Evolutionary conservation across 495 filamentous ascomycete genomes (phyloP), one percentile per base, ranked within the genome.

Genomic region (Aspergillus taichungensis): DNA sequence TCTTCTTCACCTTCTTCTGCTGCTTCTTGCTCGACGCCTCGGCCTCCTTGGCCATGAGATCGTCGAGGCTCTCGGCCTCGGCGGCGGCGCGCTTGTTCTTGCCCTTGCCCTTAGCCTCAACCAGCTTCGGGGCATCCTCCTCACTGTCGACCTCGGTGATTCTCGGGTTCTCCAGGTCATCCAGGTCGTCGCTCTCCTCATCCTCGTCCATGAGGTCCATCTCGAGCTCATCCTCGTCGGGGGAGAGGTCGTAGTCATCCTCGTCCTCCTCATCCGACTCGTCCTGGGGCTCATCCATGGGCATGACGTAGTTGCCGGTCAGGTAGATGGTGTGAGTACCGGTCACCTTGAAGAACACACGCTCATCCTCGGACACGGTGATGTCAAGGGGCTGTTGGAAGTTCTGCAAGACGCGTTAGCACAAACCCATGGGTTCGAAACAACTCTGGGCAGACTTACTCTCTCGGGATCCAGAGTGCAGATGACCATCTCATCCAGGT

Each of bases 1-100:
- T 96, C 73, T 92, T 94, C 83, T 97, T 97, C 34, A 94, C 75
- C 77, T 96, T 99, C 81, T 99, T 97, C 56, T 83, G 80, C 65
- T 98, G 87, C 74, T 95, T 97, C 79, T 97, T 95, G 76, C 81
- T 91, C 42, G 94, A 75, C 56, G 71, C 74, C 47, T 80, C 69
- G 7, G 72, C 58, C 49, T 70, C 66, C 66, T 94, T 88, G 47
- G 84, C 82, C 70, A 94, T 79, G 46, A 83, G 69, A 40, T 87
- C 84, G 42, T 92, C 85, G 30, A 78, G 83, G 45, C 76, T 72
- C 12, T 73, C 76, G 30, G 61, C 55, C 27, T 88, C 85, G 46
- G 85, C 87, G 30, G 80, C 71, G 45, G 18, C 18, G 18, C 18
- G 18, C 18, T 24, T 24, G 18, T 87, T 84, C 80, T 95, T 94